A percentile compares a stretch with the other conserved stretches of the same genome.
Evolutionary conservation across 768 basidiomycete species (phyloP).

Genomic region (Pleurotus ostreatus): DNA sequence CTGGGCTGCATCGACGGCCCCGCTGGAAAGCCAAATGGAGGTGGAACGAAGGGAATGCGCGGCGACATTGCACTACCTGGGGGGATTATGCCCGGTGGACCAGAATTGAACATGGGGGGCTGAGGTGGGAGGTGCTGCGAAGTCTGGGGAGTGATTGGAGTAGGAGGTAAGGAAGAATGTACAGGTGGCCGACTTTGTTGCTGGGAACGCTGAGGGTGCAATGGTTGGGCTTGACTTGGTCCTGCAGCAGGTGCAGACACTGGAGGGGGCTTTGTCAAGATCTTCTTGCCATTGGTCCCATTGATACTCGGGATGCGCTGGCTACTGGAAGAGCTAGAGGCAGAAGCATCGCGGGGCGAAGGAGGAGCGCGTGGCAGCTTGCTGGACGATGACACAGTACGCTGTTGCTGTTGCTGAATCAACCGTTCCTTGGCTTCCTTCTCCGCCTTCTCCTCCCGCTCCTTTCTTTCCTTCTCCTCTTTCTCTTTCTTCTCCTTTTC

Average conservation of each 20-base stretch:
- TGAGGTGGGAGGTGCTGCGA: constrained; percentile 40
- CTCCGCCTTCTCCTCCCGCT: constrained; percentile 15
- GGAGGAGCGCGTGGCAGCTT: constrained; percentile 46
- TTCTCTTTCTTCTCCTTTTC: constrained; percentile 16
- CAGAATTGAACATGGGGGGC: constrained; percentile 45
- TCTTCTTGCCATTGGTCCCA: constrained; percentile 56
- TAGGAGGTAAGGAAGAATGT: constrained; percentile 39
- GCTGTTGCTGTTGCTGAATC: constrained; percentile 48
- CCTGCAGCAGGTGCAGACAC: constrained; percentile 25
- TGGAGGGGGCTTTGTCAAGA: constrained; percentile 43
- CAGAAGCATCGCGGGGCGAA: constrained; percentile 42
- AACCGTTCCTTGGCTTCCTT: constrained; percentile 18
- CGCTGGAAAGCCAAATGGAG: constrained; percentile 48
- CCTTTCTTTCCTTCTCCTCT: constrained; percentile 25
- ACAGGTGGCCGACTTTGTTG: constrained; percentile 17
- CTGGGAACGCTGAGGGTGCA: constrained; percentile 19
- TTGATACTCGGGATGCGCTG: constrained; percentile 44
- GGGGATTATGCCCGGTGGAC: constrained; percentile 35
- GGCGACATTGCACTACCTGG: constrained; percentile 49
- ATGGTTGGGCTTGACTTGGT: constrained; percentile 29
- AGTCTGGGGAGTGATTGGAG: constrained; percentile 46
- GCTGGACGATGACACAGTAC: constrained; percentile 35
- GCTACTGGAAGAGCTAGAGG: constrained; percentile 41
- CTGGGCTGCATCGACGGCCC: constrained; percentile 20
- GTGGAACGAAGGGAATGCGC: constrained; percentile 46